A percentile compares a stretch with the other conserved stretches of the same genome.
These are phyloP conservation scores for Daldinia bambusicola DNA, from an alignment of 495 filamentous ascomycete genomes.

Conservation along the genomic window DNA sequence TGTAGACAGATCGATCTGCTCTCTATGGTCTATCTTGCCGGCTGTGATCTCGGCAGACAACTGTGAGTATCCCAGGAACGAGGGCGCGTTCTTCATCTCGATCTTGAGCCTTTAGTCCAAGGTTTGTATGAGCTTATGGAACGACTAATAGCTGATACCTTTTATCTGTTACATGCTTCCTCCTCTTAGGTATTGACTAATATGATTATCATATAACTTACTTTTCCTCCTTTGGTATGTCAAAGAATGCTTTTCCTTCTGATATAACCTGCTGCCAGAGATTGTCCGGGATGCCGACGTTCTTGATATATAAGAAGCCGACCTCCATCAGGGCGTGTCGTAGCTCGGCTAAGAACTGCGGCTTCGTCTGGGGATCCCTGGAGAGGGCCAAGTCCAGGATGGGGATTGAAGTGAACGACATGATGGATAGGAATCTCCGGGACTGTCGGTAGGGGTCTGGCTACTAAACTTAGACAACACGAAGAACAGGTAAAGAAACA, in stretches of 20 bases:
- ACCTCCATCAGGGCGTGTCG: conserved; percentile 87
- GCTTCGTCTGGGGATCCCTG: conserved; percentile 72
- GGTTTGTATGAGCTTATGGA: conserved; percentile 6
- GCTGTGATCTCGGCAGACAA: conserved; percentile 71
- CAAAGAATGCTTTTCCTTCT: conserved; percentile 80
- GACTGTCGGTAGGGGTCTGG: neutral
- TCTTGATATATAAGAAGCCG: conserved; percentile 91
- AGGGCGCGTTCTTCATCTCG: conserved; percentile 87
- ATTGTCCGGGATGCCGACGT: conserved; percentile 76
- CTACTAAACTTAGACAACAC: too few species aligned
- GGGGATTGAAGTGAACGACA: conserved; percentile 81
- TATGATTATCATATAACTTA: conserved; percentile 34
- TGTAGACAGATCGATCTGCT: conserved; percentile 91
- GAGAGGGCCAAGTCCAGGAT: conserved; percentile 80
- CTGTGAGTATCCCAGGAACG: conserved; percentile 70
- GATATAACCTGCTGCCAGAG: conserved; percentile 74
- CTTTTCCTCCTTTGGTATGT: conserved; percentile 84
- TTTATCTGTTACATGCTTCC: too few species aligned
- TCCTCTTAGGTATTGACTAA: neutral
- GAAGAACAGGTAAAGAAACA: too few species aligned
- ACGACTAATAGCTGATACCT: neutral
- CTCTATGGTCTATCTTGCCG: conserved; percentile 72
- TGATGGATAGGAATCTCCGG: conserved; percentile 21
- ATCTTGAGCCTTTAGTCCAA: conserved; percentile 69
- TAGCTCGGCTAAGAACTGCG: conserved; percentile 75